Evolutionary conservation across 2,329 filamentous ascomycete species (phyloP), one percentile per base, ranked within the genome.

Genomic region (Stachybotrys chlorohalonatus): DNA sequence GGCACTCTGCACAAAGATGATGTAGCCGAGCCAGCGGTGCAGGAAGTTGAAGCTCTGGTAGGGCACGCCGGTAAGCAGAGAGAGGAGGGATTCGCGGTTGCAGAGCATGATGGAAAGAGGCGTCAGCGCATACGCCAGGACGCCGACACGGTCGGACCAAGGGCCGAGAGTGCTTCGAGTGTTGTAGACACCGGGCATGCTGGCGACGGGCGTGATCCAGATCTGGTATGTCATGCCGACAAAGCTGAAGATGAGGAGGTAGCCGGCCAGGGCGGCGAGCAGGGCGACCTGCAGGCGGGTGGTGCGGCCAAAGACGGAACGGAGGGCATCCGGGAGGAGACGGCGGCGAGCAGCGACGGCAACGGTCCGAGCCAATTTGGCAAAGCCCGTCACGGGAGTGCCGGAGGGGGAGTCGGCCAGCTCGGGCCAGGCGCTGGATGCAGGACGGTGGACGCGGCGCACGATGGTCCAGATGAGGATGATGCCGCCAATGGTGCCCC

Each of bases 41-140:
- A 91, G 72, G 64, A 91, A 91, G 68, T 87, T 85, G 76, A 91
- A 90, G 62, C 80, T 82, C 60, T 90, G 87, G 63, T 90, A 89
- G 0, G 88, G 86, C 0, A 91, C 75, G 1, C 88, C 87, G 0
- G 87, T 91, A 51, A 89, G 67, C 13, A 87, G 66, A 0, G 83
- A 87, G 5, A 91, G 76, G 2, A 90, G 72, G 0, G 84, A 87
- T 65, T 91, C 87, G 47, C 87, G 78, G 55, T 76, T 84, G n/a
- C 81, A 77, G 11, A 91, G 75, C 51, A 88, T 69, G 32, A 91
- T 71, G 0, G 84, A 84, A 0, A 91, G 74, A 0, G 87, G 87
- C 0, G 87, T 90, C 9, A 91, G 75, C 0, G 86, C 88, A 61
- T 87, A 91, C 1, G 88, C 87, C 0, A 91, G 68, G 2, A 85